Base-by-base conservation (phyloP, 306 rosid genomes). In the Ormosia semicastrata region DNA sequence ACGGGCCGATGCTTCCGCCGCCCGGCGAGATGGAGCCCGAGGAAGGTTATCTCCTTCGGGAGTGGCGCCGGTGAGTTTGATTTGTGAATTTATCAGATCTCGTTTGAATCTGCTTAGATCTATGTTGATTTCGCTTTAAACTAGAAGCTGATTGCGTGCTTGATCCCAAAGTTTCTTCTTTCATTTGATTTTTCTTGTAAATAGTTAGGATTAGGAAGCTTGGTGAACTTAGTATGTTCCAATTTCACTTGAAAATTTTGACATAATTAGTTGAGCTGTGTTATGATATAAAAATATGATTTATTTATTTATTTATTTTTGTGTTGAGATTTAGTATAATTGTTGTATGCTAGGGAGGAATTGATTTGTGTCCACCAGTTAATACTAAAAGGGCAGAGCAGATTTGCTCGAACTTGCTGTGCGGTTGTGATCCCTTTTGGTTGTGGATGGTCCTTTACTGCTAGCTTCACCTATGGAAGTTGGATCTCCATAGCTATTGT, bases 1-100 rank as follows among this genome's bases (percentile, higher is more conserved):
- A 93, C 71, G 99, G 97, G 4, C 98, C 98, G 1, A 90, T 89
- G 71, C 95, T 96, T 40, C 99, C 97, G 7, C 93, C 93, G 10
- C 99, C 97, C 2, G 63, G 39, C 8, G 97, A 92, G 75, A 89
- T 93, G 97, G 97, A 75, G 69, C 71, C 88, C 11, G 99, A 96
- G 80, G 99, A 96, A 89, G 99, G 99, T 7, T 67, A 64, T 57
- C 94, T 84, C 44, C 92, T 96, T 69, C 98, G 99, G 6, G 98
- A 96, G 84, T 96, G 99, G 99, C 90, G 99, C 81, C 90, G 97
- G 99, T 96, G 76, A 92, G 15, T 81, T 37, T 71, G 30, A 1
- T 63, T 14, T 79, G 76, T 71, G 72, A 67, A 76, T 68, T 69
- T 62, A 57, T 41, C 80, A 82, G 89, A 84, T 86, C 90, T 72